Evolutionary conservation across 257 asterid species (phyloP).

Genomic region (Solanum tarapatanum): DNA sequence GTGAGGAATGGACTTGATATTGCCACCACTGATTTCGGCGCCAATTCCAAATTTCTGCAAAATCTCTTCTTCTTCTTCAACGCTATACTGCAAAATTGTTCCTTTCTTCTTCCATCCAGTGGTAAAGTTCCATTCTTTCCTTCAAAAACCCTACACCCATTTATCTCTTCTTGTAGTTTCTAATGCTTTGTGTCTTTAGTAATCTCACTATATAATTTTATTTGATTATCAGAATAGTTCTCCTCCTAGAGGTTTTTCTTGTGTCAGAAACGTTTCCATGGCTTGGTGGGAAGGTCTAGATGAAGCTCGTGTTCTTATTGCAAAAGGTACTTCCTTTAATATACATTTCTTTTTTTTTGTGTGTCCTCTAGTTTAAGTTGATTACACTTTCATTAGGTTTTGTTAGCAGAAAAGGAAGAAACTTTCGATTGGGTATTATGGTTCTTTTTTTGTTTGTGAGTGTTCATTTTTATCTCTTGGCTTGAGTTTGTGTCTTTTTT

Average conservation of each 20-base stretch:
- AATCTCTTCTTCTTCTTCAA: neutral
- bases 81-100: neutral
- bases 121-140: neutral
- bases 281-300: slow-evolving; percentile 63
- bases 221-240: neutral
- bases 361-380: neutral
- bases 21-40: neutral
- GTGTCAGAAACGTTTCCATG: slow-evolving; percentile 27
- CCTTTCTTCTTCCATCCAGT: neutral
- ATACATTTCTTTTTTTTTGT: too few species aligned
- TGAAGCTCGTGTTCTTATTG: slow-evolving; percentile 67
- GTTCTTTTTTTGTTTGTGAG: neutral
- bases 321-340: slow-evolving; percentile 34
- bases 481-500: neutral
- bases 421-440: neutral
- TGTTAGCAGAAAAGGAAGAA: neutral
- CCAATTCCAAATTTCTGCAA: neutral
- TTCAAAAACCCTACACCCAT: neutral
- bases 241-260: neutral
- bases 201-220: neutral
- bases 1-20: neutral
- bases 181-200: neutral
- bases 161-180: neutral
- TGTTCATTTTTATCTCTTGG: neutral
- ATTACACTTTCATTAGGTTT: neutral